Conservation (phyloP, 176 grass and related monocot genomes). For the Juncus effusus region DNA sequence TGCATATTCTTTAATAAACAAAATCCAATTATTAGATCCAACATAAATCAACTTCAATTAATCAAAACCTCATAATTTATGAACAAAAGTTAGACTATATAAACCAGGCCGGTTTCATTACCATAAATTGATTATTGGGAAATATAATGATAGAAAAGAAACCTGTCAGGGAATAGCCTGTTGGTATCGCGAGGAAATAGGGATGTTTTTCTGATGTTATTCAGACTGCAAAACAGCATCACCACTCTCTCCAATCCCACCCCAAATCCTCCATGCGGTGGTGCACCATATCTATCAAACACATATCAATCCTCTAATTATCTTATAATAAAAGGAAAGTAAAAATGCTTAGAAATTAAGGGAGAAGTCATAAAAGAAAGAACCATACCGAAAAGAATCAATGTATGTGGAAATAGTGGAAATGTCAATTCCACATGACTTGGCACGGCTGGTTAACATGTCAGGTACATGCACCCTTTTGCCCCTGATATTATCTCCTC, state of each 20-base stretch:
- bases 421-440: constrained; percentile 71
- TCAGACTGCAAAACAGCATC: constrained; percentile 72
- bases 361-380: background rate
- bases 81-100: too few relatives aligned
- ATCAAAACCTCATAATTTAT: too few relatives aligned
- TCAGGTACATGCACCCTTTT: constrained; percentile 81
- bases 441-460: constrained; percentile 58
- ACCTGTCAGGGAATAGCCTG: constrained; percentile 39
- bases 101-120: too few relatives aligned
- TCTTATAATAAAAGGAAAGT: constrained; percentile 11
- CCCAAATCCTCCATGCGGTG: constrained; percentile 73
- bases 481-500: constrained; percentile 96
- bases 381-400: constrained; percentile 60
- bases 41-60: too few relatives aligned
- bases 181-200: constrained; percentile 72
- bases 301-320: background rate
- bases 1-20: too few relatives aligned
- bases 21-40: too few relatives aligned
- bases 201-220: constrained; percentile 75
- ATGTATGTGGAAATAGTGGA: constrained; percentile 75
- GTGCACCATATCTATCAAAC: constrained; percentile 42
- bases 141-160: too few relatives aligned
- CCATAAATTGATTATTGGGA: too few relatives aligned
- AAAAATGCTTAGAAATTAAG: background rate
- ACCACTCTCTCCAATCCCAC: constrained; percentile 65